Evolutionary conservation across 441 rosid genomes (phyloP).

Genomic region (Populus trichocarpa): DNA sequence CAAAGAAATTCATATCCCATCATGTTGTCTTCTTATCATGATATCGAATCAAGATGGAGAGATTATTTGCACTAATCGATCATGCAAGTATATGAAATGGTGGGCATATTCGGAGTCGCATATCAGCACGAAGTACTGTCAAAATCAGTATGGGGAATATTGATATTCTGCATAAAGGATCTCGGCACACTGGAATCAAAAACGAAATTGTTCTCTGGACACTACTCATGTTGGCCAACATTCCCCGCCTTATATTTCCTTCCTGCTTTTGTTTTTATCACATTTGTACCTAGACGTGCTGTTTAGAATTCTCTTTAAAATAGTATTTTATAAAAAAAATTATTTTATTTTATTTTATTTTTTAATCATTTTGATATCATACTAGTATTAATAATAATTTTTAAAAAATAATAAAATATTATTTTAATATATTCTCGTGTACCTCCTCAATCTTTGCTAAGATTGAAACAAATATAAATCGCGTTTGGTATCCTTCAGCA

Average conservation of each 20-base stretch:
- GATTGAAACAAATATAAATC: not conserved
- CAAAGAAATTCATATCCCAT: not conserved
- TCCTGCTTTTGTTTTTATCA: not conserved
- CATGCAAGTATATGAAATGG: not conserved
- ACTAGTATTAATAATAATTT: too few relatives aligned
- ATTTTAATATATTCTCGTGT: too few relatives aligned
- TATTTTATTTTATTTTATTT: too few relatives aligned
- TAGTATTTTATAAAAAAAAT: too few relatives aligned
- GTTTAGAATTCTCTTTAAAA: too few relatives aligned
- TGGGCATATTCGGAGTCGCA: not conserved
- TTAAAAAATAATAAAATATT: too few relatives aligned
- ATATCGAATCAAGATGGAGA: not conserved
- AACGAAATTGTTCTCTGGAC: not conserved
- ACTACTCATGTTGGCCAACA: not conserved
- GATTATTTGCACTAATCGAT: not conserved
- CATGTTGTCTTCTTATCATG: not conserved
- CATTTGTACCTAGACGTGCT: not conserved
- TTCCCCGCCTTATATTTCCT: not conserved
- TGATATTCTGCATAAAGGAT: not conserved
- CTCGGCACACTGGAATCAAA: not conserved
- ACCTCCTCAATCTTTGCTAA: not conserved
- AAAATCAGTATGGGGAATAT: not conserved
- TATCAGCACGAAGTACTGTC: not conserved
- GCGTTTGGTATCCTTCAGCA: too few relatives aligned
- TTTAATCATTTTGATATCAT: too few relatives aligned